phyloP scores from a whole-genome alignment of 345 rosid genomes.

The Theobroma cacao region DNA sequence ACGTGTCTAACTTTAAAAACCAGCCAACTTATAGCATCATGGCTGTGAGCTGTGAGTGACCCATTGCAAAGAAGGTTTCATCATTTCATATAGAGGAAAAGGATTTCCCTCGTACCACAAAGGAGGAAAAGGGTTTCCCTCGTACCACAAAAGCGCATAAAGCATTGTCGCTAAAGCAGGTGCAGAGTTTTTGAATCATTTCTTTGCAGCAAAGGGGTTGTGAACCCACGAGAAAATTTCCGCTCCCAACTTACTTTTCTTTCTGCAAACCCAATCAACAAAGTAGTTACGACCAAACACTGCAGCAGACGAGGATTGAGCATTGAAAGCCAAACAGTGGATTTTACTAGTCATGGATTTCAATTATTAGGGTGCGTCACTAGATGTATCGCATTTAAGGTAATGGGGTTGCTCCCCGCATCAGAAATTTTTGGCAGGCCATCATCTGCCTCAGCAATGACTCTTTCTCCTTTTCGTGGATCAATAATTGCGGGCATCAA shows the following conservation, averaged over 20 bases:
- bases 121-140: not conserved
- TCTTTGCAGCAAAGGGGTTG: not conserved
- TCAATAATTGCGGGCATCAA: not conserved
- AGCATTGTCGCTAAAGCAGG: not conserved
- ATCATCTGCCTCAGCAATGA: not conserved
- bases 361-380: not conserved
- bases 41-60: not conserved
- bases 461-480: not conserved
- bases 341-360: not conserved
- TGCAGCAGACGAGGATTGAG: not conserved
- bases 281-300: not conserved
- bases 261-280: not conserved
- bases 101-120: not conserved
- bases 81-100: not conserved
- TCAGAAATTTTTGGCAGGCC: not conserved
- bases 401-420: not conserved
- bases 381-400: too few relatives aligned
- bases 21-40: too few relatives aligned
- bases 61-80: not conserved
- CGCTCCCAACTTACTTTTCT: not conserved
- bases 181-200: not conserved
- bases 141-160: not conserved
- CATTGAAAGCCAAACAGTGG: not conserved
- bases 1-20: too few relatives aligned
- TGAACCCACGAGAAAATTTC: not conserved